Base-by-base conservation (phyloP, 2,329 filamentous ascomycete species). In the Capronia americana region DNA sequence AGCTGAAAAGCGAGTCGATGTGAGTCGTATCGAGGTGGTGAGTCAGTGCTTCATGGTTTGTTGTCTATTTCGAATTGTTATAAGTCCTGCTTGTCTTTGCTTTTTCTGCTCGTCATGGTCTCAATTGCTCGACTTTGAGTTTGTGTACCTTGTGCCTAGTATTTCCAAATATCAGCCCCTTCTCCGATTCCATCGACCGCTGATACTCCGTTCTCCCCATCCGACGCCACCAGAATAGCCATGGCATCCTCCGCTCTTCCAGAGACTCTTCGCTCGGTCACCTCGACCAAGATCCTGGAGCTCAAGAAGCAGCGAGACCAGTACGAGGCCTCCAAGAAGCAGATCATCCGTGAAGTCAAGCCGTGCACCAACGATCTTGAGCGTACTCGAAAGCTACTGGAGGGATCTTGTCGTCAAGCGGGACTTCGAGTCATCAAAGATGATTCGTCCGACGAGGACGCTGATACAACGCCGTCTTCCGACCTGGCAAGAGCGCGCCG, bases 271-370 rank as follows among this genome's bases (percentile, higher is more conserved):
- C 81, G 83, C 61, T 82, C 83, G 38, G 85, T 87, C 73, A 87
- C 84, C 23, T 77, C 77, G 46, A 84, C 83, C 64, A 88, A 88
- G 72, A 82, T 88, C 66, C 77, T 77, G n/a, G 84, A 88, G 70
- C 79, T 88, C 7, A 79, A 81, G 30, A 84, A 83, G 69, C 82
- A 86, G 67, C 84, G 82, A 28, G 74, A 75, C 0, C 74, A 81
- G 2, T 88, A 85, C 70, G 80, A 84, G 61, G 74, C 75, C 38
- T 80, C 79, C 46, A 86, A 86, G 69, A 67, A 74, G 4, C 71
- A 77, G 1, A 77, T 84, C 4, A 68, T 82, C 28, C 69, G 75
- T n/a, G 74, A 75, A 30, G 74, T 76, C n/a, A 68, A 71, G 8
- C 63, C 68, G 4, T 72, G 75, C 2, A 61, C 71, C 1, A 73